Conservation (phyloP, 2,329 filamentous ascomycete genomes). For the Exophiala sp. region DNA sequence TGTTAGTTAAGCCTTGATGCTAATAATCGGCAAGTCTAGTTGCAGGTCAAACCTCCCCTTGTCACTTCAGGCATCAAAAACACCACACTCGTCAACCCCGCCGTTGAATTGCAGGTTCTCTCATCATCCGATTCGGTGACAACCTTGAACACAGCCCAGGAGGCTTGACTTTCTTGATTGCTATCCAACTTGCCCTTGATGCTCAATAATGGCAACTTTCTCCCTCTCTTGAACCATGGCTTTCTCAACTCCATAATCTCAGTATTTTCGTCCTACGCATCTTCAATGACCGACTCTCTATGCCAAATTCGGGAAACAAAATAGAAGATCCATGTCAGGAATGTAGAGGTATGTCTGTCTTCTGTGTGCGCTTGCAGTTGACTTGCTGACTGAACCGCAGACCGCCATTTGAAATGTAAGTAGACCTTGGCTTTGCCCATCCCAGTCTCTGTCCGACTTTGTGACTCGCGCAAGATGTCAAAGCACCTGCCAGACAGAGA, state of each 20-base stretch:
- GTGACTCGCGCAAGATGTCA: too few species aligned
- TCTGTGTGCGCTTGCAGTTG: not conserved
- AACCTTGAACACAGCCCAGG: not conserved
- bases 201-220: constrained; percentile 12
- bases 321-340: constrained; percentile 29
- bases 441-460: constrained; percentile 1
- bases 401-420: constrained; percentile 30
- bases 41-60: too few species aligned
- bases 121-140: not conserved
- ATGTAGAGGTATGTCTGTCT: constrained; percentile 26
- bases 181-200: constrained; percentile 8
- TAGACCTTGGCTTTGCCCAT: not conserved
- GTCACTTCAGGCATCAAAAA: too few species aligned
- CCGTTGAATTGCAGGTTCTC: not conserved
- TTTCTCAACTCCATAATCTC: constrained; percentile 4
- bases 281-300: constrained; percentile 13
- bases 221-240: not conserved
- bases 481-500: not conserved
- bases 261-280: constrained; percentile 10
- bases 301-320: constrained; percentile 25
- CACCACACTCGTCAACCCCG: too few species aligned
- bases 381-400: constrained; percentile 20
- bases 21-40: too few species aligned
- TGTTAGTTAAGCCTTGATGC: too few species aligned
- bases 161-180: not conserved